These are phyloP conservation scores for Gossypium schwendimanii DNA, from an alignment of 441 rosid genomes.

Conservation along the genomic window DNA sequence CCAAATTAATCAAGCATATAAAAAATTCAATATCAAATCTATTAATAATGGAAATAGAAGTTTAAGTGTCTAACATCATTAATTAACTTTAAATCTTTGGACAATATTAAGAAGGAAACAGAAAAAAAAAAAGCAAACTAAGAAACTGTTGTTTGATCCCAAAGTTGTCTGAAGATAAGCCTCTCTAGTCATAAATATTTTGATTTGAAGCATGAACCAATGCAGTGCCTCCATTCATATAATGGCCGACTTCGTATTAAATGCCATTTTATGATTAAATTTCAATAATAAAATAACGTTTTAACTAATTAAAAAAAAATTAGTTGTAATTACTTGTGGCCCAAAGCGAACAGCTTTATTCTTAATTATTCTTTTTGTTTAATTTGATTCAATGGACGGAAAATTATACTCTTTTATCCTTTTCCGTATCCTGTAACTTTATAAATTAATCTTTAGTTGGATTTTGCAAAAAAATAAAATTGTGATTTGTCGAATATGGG, in stretches of 20 bases:
- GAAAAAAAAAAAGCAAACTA: background rate
- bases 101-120: background rate
- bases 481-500: background rate
- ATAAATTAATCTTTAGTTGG: background rate
- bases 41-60: background rate
- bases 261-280: background rate
- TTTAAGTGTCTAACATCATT: background rate
- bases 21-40: background rate
- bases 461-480: background rate
- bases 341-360: too few relatives aligned
- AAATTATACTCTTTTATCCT: background rate
- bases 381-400: background rate
- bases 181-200: constrained; percentile 12
- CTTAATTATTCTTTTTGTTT: background rate
- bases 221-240: background rate
- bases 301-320: background rate
- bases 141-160: background rate
- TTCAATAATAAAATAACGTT: background rate
- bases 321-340: background rate
- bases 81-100: background rate
- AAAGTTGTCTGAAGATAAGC: constrained; percentile 13
- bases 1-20: too few relatives aligned
- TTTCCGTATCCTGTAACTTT: background rate
- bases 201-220: background rate
- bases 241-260: background rate